phyloP scores from a whole-genome alignment of 1,139 yeast species.

The Magnusiomyces paraingens region DNA sequence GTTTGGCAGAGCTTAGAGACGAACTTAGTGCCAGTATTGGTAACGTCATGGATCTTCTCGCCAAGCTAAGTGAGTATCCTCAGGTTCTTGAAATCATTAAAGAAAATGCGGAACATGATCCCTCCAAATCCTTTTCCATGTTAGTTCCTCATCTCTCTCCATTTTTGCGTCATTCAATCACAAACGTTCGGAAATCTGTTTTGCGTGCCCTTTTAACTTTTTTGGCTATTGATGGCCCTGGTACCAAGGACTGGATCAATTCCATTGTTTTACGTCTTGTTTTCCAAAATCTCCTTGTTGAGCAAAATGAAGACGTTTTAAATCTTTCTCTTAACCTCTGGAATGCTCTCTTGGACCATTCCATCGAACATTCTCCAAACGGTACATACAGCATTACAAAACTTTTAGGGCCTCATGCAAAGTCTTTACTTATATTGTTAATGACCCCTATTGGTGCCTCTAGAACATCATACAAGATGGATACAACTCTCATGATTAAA shows the following conservation, averaged over 20 bases:
- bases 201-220: constrained; percentile 76
- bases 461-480: constrained; percentile 82
- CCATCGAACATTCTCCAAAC: constrained; percentile 9
- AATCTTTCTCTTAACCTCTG: constrained; percentile 60
- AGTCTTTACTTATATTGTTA: constrained; percentile 43
- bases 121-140: constrained; percentile 54
- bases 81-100: constrained; percentile 67
- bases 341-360: constrained; percentile 40
- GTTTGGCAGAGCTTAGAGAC: constrained; percentile 76
- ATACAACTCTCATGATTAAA: constrained; percentile 60
- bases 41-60: constrained; percentile 88
- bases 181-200: constrained; percentile 87
- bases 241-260: constrained; percentile 68
- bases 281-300: constrained; percentile 82
- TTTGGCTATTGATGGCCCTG: constrained; percentile 54
- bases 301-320: constrained; percentile 73
- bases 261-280: constrained; percentile 64
- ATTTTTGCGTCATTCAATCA: constrained; percentile 86
- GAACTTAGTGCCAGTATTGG: constrained; percentile 94
- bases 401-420: constrained; percentile 32
- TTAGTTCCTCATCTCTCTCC: constrained; percentile 92
- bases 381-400: constrained; percentile 14
- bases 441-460: constrained; percentile 96
- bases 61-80: constrained; percentile 77
- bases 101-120: constrained; percentile 42